A percentile compares a stretch with the other conserved stretches of the same genome.
These are phyloP conservation scores for Solanum chmielewskii DNA, from an alignment of 257 asterid species.

Conservation along the genomic window DNA sequence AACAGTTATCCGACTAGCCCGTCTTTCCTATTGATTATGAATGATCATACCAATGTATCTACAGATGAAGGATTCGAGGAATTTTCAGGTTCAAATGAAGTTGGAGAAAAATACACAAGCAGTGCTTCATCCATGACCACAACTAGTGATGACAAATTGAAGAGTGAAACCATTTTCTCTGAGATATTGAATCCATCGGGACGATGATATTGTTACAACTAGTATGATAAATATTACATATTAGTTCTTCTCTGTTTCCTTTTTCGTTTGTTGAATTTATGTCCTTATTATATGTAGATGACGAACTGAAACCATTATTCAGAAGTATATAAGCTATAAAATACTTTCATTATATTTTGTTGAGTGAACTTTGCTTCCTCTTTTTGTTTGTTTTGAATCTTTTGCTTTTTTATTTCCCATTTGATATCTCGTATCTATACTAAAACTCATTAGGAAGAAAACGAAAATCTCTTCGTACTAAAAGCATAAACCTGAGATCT, in stretches of 20 bases:
- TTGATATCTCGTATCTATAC: too few relatives aligned
- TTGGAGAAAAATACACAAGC: neutral
- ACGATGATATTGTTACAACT: constrained; percentile 1
- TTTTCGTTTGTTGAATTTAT: neutral
- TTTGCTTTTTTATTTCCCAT: too few relatives aligned
- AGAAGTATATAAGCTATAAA: neutral
- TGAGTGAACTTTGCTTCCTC: neutral
- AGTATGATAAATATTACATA: neutral
- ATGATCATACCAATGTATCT: neutral
- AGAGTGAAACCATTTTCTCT: constrained; percentile 24
- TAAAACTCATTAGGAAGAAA: neutral
- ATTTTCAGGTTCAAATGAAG: constrained; percentile 14
- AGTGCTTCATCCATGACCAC: neutral
- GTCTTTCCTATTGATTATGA: neutral
- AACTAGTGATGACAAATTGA: neutral
- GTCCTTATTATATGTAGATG: neutral
- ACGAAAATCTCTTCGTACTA: neutral
- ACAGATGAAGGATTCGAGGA: constrained; percentile 11
- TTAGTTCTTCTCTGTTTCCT: neutral
- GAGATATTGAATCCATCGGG: constrained; percentile 26
- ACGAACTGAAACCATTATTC: neutral
- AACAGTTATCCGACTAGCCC: neutral
- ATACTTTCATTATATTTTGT: neutral
- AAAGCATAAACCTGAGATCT: too few relatives aligned
- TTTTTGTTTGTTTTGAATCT: neutral